Evolutionary conservation across 2,329 filamentous ascomycete genomes (phyloP).

Genomic region (Ambrosiella beaveri): DNA sequence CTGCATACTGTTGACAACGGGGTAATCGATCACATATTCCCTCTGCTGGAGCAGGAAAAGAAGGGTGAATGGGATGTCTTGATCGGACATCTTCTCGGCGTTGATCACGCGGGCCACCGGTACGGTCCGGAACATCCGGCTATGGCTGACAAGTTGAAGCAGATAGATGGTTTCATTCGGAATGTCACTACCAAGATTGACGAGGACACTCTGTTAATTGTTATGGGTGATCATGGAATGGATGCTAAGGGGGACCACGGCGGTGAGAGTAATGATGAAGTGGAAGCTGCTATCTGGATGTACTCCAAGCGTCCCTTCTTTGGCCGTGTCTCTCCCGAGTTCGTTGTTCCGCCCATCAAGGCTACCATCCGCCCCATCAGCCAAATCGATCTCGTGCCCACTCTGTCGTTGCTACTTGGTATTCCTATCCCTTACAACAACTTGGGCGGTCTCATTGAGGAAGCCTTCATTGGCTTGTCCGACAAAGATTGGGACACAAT

Average conservation of each 20-base stretch:
- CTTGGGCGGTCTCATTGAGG: constrained; percentile 78
- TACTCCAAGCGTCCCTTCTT: constrained; percentile 81
- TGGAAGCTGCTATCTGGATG: constrained; percentile 95
- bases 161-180: constrained; percentile 74
- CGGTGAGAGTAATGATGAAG: constrained; percentile 92
- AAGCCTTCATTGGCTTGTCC: constrained; percentile 62
- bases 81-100: constrained; percentile 82
- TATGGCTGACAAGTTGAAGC: constrained; percentile 75
- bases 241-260: constrained; percentile 93
- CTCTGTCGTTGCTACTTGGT: constrained; percentile 69
- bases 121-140: constrained; percentile 87
- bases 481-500: constrained; percentile 62
- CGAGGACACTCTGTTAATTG: constrained; percentile 71
- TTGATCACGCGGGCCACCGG: constrained; percentile 91
- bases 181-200: constrained; percentile 57
- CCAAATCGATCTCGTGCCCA: constrained; percentile 93
- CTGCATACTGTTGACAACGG: constrained; percentile 93
- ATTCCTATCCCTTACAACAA: constrained; percentile 95
- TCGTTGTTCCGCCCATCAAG: constrained; percentile 40
- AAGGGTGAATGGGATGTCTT: constrained; percentile 76
- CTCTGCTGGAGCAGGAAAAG: constrained; percentile 51
- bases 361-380: constrained; percentile 61
- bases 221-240: constrained; percentile 99
- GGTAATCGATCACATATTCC: constrained; percentile 78
- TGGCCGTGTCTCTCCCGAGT: constrained; percentile 51